Evolutionary conservation across 2,329 filamentous ascomycete species (phyloP).

Genomic region (Xylaria sp.): DNA sequence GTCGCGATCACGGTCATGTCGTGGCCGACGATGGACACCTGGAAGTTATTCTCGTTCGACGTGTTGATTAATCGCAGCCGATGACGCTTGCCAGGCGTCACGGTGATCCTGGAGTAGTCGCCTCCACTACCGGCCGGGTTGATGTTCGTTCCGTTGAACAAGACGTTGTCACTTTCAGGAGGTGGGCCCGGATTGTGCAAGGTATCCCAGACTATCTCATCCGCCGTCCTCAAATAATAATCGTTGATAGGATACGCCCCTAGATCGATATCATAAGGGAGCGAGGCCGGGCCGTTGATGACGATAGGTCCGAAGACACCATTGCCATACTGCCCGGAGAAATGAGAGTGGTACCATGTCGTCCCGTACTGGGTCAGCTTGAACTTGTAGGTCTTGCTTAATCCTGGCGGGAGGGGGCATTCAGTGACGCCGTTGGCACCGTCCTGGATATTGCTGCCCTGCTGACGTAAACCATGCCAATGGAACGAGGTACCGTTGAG

Average conservation of each 20-base stretch:
- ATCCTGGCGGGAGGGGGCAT: slow-evolving; percentile 39
- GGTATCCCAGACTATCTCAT: slow-evolving; percentile 30
- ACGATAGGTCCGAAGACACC: slow-evolving; percentile 54
- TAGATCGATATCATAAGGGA: slow-evolving; percentile 57
- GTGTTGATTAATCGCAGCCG: slow-evolving; percentile 56
- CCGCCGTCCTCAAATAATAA: slow-evolving; percentile 53
- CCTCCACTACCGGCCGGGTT: slow-evolving; percentile 40
- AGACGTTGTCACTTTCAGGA: slow-evolving; percentile 44
- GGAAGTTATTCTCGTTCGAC: slow-evolving; percentile 54
- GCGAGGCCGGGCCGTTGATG: slow-evolving; percentile 49
- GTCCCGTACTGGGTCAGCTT: slow-evolving; percentile 36
- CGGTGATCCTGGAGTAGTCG: slow-evolving; percentile 40
- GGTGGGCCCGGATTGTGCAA: slow-evolving; percentile 33
- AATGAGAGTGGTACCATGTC: slow-evolving; percentile 52
- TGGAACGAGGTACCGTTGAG: slow-evolving; percentile 45
- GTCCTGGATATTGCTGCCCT: slow-evolving; percentile 45
- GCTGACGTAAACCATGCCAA: slow-evolving; percentile 48
- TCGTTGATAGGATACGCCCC: slow-evolving; percentile 58
- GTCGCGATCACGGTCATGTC: slow-evolving; percentile 57
- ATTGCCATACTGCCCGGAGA: slow-evolving; percentile 51
- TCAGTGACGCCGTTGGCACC: slow-evolving; percentile 47
- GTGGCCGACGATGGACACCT: slow-evolving; percentile 59
- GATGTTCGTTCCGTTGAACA: slow-evolving; percentile 51
- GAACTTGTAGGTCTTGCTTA: slow-evolving; percentile 33
- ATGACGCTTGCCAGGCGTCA: slow-evolving; percentile 52